A percentile compares a stretch with the other conserved stretches of the same genome.
These are phyloP conservation scores for Jackrogersella multiformis DNA, from an alignment of 495 filamentous ascomycete genomes.

Conservation along the genomic window DNA sequence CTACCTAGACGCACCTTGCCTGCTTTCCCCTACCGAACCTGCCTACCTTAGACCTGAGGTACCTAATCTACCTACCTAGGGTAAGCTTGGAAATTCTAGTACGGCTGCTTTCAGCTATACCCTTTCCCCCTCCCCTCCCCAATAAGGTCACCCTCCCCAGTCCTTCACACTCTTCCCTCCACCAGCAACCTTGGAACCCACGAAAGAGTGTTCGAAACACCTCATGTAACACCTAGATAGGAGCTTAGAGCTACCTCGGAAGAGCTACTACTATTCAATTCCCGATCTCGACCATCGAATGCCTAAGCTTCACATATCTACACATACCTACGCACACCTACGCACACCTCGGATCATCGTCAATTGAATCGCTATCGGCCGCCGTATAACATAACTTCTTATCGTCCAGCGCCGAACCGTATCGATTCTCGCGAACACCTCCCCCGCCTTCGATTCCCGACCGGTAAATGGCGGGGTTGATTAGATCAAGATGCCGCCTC, in stretches of 20 bases:
- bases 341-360: slow-evolving; percentile 35
- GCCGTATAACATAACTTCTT: slow-evolving; percentile 44
- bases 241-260: slow-evolving; percentile 45
- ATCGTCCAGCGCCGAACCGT: slow-evolving; percentile 49
- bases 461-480: slow-evolving; percentile 63
- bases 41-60: no score
- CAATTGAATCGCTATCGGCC: slow-evolving; percentile 52
- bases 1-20: slow-evolving; percentile 14
- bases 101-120: slow-evolving; percentile 41
- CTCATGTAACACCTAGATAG: slow-evolving; percentile 56
- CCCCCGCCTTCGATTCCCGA: slow-evolving; percentile 48
- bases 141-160: slow-evolving; percentile 49
- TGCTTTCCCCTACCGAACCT: slow-evolving; percentile 10
- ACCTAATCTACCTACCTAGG: no score
- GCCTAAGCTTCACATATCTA: slow-evolving; percentile 33
- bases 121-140: slow-evolving; percentile 44
- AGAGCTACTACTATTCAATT: slow-evolving; percentile 23
- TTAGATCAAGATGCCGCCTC: slow-evolving; percentile 76
- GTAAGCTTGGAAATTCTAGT: slow-evolving; percentile 39
- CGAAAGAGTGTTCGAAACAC: slow-evolving; percentile 55
- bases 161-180: slow-evolving; percentile 35
- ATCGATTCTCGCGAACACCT: slow-evolving; percentile 50
- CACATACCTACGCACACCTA: no score
- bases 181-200: slow-evolving; percentile 34
- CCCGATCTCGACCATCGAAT: slow-evolving; percentile 33